These are phyloP conservation scores for Pichia ethanolica DNA, from an alignment of 805 yeast species.

Conservation along the genomic window DNA sequence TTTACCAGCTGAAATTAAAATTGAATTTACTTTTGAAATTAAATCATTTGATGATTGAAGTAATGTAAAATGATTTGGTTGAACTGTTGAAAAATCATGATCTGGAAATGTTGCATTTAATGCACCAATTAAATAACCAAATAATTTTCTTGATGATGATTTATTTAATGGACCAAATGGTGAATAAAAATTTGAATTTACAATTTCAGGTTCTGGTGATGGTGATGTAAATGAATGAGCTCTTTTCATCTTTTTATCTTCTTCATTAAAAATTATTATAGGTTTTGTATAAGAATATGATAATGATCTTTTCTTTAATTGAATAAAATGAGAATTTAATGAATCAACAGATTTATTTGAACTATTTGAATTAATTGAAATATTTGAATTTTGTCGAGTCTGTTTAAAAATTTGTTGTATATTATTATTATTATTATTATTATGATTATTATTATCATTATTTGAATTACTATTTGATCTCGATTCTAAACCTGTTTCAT, in stretches of 20 bases:
- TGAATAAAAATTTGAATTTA: constrained; percentile 21
- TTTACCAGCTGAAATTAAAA: constrained; percentile 61
- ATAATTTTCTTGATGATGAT: constrained; percentile 79
- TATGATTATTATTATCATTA: no score
- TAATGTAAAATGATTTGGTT: constrained; percentile 69
- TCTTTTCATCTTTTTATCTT: constrained; percentile 12
- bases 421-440: not conserved
- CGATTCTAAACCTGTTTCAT: not conserved
- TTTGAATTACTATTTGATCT: constrained; percentile 1
- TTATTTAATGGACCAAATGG: constrained; percentile 93
- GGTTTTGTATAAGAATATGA: constrained; percentile 25
- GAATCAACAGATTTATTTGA: constrained; percentile 11
- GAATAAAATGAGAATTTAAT: constrained; percentile 25
- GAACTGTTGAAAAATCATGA: constrained; percentile 83
- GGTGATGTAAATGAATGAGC: constrained; percentile 27
- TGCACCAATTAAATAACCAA: constrained; percentile 85
- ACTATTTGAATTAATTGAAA: constrained; percentile 13
- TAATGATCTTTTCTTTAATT: constrained; percentile 27
- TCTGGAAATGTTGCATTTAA: constrained; percentile 92
- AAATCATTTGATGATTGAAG: constrained; percentile 41
- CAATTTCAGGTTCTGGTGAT: constrained; percentile 18
- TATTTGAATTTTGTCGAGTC: constrained; percentile 16
- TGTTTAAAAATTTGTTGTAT: not conserved
- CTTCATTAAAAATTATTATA: constrained; percentile 11
- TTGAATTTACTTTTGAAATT: constrained; percentile 65